Percentiles rank a stretch among this genome's conserved stretches.
phyloP scores from a whole-genome alignment of 2,329 filamentous ascomycete genomes.

The Hymenoscyphus scutula region DNA sequence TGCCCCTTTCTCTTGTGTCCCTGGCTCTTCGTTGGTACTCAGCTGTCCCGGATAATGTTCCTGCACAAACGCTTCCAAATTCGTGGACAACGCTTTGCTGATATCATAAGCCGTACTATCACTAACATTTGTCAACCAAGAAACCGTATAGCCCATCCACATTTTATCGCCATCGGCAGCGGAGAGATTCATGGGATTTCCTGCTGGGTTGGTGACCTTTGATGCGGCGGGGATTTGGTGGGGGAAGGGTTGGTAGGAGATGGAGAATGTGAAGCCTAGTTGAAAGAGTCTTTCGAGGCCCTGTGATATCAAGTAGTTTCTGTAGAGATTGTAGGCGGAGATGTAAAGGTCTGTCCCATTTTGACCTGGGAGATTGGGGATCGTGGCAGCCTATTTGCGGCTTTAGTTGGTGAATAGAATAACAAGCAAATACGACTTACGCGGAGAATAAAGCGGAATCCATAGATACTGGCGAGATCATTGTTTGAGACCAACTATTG shows the following conservation, averaged over 20 bases:
- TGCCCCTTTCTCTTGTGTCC: constrained; percentile 14
- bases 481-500: constrained; percentile 6
- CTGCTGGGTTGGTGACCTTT: constrained; percentile 9
- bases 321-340: constrained; percentile 9
- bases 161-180: constrained; percentile 31
- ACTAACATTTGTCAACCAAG: constrained; percentile 27
- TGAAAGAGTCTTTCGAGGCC: neutral
- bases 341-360: constrained; percentile 15
- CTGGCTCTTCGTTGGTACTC: constrained; percentile 25
- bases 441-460: constrained; percentile 23
- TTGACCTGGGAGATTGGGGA: constrained; percentile 14
- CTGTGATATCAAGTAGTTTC: constrained; percentile 9
- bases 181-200: constrained; percentile 28
- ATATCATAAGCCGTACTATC: constrained; percentile 18
- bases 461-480: constrained; percentile 20
- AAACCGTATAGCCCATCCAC: constrained; percentile 36
- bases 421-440: constrained; percentile 13
- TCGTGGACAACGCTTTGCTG: neutral
- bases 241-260: constrained; percentile 11
- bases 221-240: constrained; percentile 3
- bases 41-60: constrained; percentile 18
- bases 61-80: constrained; percentile 14
- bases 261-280: constrained; percentile 10
- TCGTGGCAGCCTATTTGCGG: constrained; percentile 8
- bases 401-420: neutral